These are phyloP conservation scores for Phytophthora citrophthora DNA, from an alignment of 352 stramenopile species.

Conservation along the genomic window DNA sequence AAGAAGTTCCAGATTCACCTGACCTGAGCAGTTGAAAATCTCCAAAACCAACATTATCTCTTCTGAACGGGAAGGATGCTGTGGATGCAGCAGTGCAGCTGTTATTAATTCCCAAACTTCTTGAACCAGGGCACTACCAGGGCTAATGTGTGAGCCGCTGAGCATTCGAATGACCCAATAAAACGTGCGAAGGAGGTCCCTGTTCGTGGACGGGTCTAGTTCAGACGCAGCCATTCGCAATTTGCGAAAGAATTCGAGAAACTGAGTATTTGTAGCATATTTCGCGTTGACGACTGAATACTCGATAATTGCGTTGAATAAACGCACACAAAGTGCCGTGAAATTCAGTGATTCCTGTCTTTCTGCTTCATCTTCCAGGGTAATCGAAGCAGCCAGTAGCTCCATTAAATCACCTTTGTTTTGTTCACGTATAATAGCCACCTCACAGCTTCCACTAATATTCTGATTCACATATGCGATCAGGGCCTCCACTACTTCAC, in stretches of 20 bases:
- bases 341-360: background rate
- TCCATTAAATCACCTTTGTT: conserved; percentile 19
- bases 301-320: conserved; percentile 23
- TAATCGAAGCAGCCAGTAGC: conserved; percentile 1
- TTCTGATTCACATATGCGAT: conserved; percentile 11
- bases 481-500: conserved; percentile 6
- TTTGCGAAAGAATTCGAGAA: too few relatives aligned
- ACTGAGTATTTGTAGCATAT: conserved; percentile 1
- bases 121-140: background rate
- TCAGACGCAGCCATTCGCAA: too few relatives aligned
- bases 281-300: conserved; percentile 18
- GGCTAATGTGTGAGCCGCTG: background rate
- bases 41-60: background rate
- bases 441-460: conserved; percentile 12
- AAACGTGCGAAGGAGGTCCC: conserved; percentile 1
- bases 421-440: conserved; percentile 12
- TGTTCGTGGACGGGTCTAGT: background rate
- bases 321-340: background rate
- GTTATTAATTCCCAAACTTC: conserved; percentile 15
- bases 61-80: background rate
- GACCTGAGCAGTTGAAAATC: background rate
- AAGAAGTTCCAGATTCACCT: background rate
- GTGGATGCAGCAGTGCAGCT: conserved; percentile 1
- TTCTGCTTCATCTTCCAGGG: background rate
- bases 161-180: conserved; percentile 12